Conservation (phyloP, 805 yeast species). For the Yarrowia sp. region DNA sequence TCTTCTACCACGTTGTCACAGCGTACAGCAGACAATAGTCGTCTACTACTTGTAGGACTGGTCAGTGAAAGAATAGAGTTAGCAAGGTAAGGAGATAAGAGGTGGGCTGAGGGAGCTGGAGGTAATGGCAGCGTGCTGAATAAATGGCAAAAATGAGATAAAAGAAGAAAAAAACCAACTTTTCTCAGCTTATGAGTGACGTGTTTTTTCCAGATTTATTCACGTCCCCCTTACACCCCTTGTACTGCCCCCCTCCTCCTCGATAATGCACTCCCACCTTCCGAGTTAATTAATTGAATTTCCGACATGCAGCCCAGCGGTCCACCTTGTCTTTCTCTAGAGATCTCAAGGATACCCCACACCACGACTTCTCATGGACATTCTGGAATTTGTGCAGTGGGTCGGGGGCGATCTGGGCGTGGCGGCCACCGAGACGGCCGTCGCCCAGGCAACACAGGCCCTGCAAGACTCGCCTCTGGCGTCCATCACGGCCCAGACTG, state of each 20-base stretch:
- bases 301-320: constrained; percentile 2
- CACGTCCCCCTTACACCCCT: not conserved
- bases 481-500: constrained; percentile 4
- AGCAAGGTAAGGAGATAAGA: constrained; percentile 19
- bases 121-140: no score
- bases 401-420: constrained; percentile 36
- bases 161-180: no score
- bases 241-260: not conserved
- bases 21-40: no score
- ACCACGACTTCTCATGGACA: constrained; percentile 3
- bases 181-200: no score
- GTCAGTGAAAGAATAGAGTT: not conserved
- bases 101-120: not conserved
- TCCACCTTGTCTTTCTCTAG: no score
- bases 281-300: constrained; percentile 10
- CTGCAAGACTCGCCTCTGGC: not conserved
- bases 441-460: not conserved
- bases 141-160: no score
- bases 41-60: not conserved
- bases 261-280: constrained; percentile 3
- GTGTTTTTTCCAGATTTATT: not conserved
- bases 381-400: constrained; percentile 38
- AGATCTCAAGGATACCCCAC: not conserved
- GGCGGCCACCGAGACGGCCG: constrained; percentile 10
- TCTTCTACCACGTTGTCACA: no score